Evolutionary conservation across 228 moss, liverwort and hornwort species (phyloP).

Genomic region (Sphagnum fallax): DNA sequence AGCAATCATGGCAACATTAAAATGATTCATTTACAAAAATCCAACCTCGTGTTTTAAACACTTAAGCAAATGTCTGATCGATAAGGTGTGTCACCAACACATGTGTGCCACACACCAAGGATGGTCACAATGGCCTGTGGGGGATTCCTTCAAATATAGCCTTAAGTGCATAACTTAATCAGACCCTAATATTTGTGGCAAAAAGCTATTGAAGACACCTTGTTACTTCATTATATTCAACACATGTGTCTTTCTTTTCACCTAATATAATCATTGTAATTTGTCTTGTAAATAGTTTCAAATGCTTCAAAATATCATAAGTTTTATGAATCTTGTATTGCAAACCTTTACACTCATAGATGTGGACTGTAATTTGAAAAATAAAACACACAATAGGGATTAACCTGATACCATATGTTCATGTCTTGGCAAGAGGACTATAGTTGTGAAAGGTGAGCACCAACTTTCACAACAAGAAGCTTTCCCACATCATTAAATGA

Average conservation of each 20-base stretch:
- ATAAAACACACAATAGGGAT: too few relatives aligned
- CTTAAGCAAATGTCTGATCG: conserved; percentile 77
- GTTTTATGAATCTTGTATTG: too few relatives aligned
- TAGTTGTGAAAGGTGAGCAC: conserved; percentile 91
- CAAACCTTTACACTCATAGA: too few relatives aligned
- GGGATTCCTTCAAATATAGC: conserved; percentile 83
- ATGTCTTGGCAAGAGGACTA: conserved; percentile 98
- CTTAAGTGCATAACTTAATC: conserved; percentile 97
- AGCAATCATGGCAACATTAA: conserved; percentile 86
- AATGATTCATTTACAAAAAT: conserved; percentile 83
- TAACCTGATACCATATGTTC: conserved; percentile 93
- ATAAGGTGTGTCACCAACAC: conserved; percentile 90
- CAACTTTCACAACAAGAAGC: conserved; percentile 80
- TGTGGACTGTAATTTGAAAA: too few relatives aligned
- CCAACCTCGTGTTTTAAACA: conserved; percentile 78
- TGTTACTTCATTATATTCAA: conserved; percentile 93
- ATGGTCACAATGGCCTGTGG: conserved; percentile 93
- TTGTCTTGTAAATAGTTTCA: too few relatives aligned
- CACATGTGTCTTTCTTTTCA: conserved; percentile 88
- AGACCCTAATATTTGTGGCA: conserved; percentile 92
- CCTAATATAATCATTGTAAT: conserved; percentile 26
- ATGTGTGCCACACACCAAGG: conserved; percentile 97
- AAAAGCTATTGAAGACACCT: conserved; percentile 69
- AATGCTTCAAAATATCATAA: too few relatives aligned
- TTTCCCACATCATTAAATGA: conserved; percentile 84